Evolutionary conservation across 768 basidiomycete genomes (phyloP), one percentile per base, ranked within the genome.

Genomic region (Mycena filopes): DNA sequence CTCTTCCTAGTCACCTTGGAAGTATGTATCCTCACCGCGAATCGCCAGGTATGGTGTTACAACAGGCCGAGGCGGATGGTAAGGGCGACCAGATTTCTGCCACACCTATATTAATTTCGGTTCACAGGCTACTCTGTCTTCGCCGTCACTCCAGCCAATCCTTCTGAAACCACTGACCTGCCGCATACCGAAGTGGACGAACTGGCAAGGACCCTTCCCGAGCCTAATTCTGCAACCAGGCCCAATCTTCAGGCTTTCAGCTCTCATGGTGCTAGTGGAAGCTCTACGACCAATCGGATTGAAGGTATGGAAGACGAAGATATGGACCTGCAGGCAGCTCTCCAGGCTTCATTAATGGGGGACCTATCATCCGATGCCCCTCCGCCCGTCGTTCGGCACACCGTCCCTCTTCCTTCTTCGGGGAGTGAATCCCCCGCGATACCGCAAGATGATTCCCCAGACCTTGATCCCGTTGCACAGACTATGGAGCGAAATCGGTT

Each of bases 61-160:
- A 94, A 63, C 93, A 96, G 77, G 91, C 95, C 21, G 95, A 96
- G 73, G 75, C 83, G 25, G 93, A 96, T 76, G 96, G 95, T 88
- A 75, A 67, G 16, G 5, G 36, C 79, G 72, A 41, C 43, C 36
- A 25, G 21, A 13, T n/a, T 18, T 56, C 29, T 55, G 25, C 38
- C 40, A n/a, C 16, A 36, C 43, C 12, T 31, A 31, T 49, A 3
- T 33, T 20, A 29, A 13, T 60, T 36, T 13, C 23, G 41, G 53
- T 38, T 51, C 31, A 68, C 56, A 95, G 94, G 90, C 20, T 95
- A 91, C 76, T 95, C 89, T 23, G 88, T 91, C 20, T 94, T 97
- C 73, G 92, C 83, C 8, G 89, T 96, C 3, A 82, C 85, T 31
- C 88, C 89, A 70, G 79, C 79, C 3, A 87, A 95, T 73, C 83